A percentile compares a stretch with the other conserved stretches of the same genome.
Conservation (phyloP, 192 early-diverging fungal species). For the Coemansia sp. region DNA sequence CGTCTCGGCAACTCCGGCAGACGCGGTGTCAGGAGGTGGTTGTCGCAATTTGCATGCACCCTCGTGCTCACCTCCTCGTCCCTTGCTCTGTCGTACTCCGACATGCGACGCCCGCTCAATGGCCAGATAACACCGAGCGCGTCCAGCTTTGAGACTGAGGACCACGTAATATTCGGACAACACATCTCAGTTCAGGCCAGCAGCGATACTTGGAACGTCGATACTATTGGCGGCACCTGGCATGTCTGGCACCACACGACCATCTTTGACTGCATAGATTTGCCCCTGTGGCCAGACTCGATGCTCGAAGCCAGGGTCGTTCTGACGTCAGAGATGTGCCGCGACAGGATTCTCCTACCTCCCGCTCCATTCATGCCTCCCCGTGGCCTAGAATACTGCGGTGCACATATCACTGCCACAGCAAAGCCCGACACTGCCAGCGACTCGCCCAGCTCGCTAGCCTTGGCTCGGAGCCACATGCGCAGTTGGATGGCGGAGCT, state of each 20-base stretch:
- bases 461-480: constrained; percentile 21
- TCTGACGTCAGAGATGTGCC: constrained; percentile 39
- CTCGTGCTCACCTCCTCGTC: not conserved
- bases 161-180: constrained; percentile 40
- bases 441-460: not conserved
- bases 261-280: constrained; percentile 25
- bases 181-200: constrained; percentile 11
- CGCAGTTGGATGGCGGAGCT: constrained; percentile 39
- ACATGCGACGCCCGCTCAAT: constrained; percentile 25
- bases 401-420: constrained; percentile 32
- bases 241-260: constrained; percentile 39
- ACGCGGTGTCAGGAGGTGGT: not conserved
- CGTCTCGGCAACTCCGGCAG: not conserved
- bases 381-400: constrained; percentile 36
- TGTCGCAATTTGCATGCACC: not conserved
- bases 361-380: constrained; percentile 43
- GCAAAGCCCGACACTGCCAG: not conserved
- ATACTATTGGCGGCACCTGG: constrained; percentile 33
- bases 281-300: constrained; percentile 40
- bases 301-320: constrained; percentile 38
- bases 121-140: not conserved
- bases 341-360: constrained; percentile 16
- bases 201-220: constrained; percentile 25
- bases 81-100: constrained; percentile 26
- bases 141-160: constrained; percentile 16